Conservation (phyloP, 352 stramenopile genomes). For the Thalassiosira exigua region DNA sequence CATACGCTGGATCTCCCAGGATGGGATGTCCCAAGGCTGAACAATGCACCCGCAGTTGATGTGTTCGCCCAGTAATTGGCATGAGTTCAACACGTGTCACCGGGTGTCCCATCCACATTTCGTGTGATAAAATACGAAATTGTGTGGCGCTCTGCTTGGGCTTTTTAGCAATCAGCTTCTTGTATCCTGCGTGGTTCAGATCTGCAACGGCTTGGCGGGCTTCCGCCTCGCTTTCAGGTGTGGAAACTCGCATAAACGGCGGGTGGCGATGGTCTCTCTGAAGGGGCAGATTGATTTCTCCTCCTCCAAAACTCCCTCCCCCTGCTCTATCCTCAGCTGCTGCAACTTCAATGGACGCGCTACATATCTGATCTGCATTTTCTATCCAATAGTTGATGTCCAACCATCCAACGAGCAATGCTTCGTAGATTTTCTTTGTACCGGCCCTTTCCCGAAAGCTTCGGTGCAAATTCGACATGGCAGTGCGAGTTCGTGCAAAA, state of each 20-base stretch:
- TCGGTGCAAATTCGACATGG: constrained; percentile 68
- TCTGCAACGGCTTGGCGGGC: constrained; percentile 48
- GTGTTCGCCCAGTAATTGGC: constrained; percentile 76
- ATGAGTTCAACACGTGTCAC: constrained; percentile 66
- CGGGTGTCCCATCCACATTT: constrained; percentile 48
- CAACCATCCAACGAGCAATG: constrained; percentile 67
- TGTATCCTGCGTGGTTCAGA: constrained; percentile 52
- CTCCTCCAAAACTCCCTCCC: constrained; percentile 34
- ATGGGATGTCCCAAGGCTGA: constrained; percentile 75
- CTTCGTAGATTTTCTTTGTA: constrained; percentile 75
- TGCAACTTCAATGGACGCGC: not conserved
- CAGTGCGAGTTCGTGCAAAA: constrained; percentile 61
- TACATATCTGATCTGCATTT: not conserved
- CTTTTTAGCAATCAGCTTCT: constrained; percentile 70
- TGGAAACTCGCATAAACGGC: constrained; percentile 78
- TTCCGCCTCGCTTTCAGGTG: constrained; percentile 39
- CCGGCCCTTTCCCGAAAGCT: constrained; percentile 65
- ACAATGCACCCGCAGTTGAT: constrained; percentile 79
- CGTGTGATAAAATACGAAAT: constrained; percentile 59
- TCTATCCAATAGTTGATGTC: constrained; percentile 41
- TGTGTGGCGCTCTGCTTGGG: constrained; percentile 69
- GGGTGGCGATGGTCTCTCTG: constrained; percentile 76
- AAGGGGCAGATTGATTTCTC: constrained; percentile 72
- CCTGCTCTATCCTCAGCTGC: not conserved
- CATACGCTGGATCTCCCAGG: constrained; percentile 79